Base-by-base conservation (phyloP, 2,329 filamentous ascomycete genomes). In the Trichophyton rubrum region DNA sequence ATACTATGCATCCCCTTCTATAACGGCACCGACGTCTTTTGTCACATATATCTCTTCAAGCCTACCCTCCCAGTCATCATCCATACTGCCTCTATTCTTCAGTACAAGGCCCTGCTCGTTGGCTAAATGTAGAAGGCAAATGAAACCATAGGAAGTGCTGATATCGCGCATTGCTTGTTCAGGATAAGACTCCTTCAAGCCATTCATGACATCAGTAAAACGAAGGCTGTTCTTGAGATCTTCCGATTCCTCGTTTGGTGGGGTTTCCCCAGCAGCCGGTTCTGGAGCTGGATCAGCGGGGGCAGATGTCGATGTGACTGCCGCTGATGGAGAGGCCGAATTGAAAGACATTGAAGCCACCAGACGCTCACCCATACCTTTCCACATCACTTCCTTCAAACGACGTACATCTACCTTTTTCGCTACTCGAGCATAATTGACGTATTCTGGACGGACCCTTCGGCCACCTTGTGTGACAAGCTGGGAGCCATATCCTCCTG, bases 131-230 rank as follows among this genome's bases (percentile, higher is more conserved):
- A 96, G 77, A 61, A 96, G 76, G 68, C 89, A 95, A 64, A 99
- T 99, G 75, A 97, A 99, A 72, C 93, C 95, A 66, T 82, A 87
- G 15, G 80, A 95, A 0, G 93, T 99, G 40, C 90, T 96, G 69
- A 99, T 97, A 73, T 99, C 93, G 63, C 87, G 85, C 84, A 99
- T 89, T 62, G 85, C 84, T 66, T 88, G 81, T 72, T 89, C 88
- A 9, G 90, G 86, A 69, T 99, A 99, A 6, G 96, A 90, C 3
- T 80, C 75, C 71, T 95, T 88, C 55, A 99, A 77, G 63, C 86
- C 86, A 71, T 95, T 95, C 85, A 99, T 95, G 62, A 99, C 85
- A 20, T 87, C 79, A 0, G 91, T 97, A 74, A 99, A 99, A 68
- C 87, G 90, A 65, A 96, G 80, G 2, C 79, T 72, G 64, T 76